These are phyloP conservation scores for Phialophora macrospora DNA, from an alignment of 2,329 filamentous ascomycete genomes.

Conservation along the genomic window DNA sequence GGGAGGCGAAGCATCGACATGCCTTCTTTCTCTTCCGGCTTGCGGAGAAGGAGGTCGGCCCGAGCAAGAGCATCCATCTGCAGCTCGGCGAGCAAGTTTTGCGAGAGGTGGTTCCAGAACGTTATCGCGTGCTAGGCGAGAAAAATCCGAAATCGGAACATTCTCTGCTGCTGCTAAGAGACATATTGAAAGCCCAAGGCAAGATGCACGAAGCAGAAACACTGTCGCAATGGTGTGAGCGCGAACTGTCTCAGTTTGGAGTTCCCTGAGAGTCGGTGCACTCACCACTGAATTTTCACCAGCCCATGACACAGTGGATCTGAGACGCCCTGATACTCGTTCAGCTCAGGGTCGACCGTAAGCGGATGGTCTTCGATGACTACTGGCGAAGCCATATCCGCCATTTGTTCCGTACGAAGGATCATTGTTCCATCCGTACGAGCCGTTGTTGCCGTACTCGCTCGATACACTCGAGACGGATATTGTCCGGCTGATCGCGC, in stretches of 20 bases:
- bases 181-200: slow-evolving; percentile 25
- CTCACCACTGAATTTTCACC: slow-evolving; percentile 11
- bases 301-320: neutral
- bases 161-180: slow-evolving; percentile 25
- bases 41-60: slow-evolving; percentile 20
- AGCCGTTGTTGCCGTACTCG: slow-evolving; percentile 27
- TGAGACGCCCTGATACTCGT: neutral
- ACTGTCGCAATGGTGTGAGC: slow-evolving; percentile 27
- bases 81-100: slow-evolving; percentile 27
- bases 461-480: slow-evolving; percentile 26
- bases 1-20: slow-evolving; percentile 34
- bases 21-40: slow-evolving; percentile 29
- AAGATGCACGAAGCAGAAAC: slow-evolving; percentile 20
- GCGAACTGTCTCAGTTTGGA: slow-evolving; percentile 9
- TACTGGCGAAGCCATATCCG: slow-evolving; percentile 6
- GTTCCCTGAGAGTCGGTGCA: slow-evolving; percentile 8
- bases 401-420: slow-evolving; percentile 2
- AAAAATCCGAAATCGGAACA: slow-evolving; percentile 27
- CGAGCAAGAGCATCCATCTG: slow-evolving; percentile 10
- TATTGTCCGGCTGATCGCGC: slow-evolving; percentile 23
- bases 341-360: slow-evolving; percentile 2
- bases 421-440: slow-evolving; percentile 18
- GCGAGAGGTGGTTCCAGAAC: slow-evolving; percentile 27
- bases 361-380: slow-evolving; percentile 9
- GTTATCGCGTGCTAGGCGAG: slow-evolving; percentile 26